Conservation (phyloP, 352 stramenopile species). For the Salisapilia sapeloensis region DNA sequence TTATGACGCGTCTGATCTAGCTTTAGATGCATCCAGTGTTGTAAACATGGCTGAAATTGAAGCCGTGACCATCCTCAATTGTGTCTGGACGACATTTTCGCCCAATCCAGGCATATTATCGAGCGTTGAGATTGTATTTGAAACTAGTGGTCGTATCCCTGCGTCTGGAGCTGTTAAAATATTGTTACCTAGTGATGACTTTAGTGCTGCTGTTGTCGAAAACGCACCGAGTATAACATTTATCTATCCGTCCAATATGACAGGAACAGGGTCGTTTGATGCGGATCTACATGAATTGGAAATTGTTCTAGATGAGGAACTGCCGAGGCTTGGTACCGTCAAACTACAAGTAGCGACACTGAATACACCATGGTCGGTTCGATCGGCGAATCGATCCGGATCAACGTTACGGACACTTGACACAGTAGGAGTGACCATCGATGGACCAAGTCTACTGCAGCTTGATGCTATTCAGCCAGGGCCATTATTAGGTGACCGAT, state of each 20-base stretch:
- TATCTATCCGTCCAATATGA: conserved; percentile 6
- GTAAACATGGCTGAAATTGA: conserved; percentile 16
- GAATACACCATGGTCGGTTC: conserved; percentile 19
- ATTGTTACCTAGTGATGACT: conserved; percentile 14
- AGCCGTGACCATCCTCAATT: conserved; percentile 14
- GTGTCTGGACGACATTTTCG: conserved; percentile 15
- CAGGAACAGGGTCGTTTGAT: conserved; percentile 4
- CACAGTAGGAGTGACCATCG: conserved; percentile 15
- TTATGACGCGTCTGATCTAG: conserved; percentile 16
- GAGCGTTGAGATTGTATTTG: conserved; percentile 17
- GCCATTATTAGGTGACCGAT: conserved; percentile 18
- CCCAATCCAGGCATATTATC: conserved; percentile 29
- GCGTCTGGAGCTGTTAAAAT: conserved; percentile 17
- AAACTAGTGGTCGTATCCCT: conserved; percentile 23
- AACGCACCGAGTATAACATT: conserved; percentile 9
- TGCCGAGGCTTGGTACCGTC: conserved; percentile 13
- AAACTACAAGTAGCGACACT: conserved; percentile 18
- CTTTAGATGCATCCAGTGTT: conserved; percentile 15
- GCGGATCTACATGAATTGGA: too few relatives aligned
- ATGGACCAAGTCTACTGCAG: conserved; percentile 18
- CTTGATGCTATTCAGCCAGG: conserved; percentile 25
- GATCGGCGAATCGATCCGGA: conserved; percentile 5
- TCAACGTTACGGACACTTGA: conserved; percentile 25
- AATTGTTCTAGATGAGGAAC: conserved; percentile 2
- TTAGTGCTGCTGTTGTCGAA: conserved; percentile 9